phyloP scores from a whole-genome alignment of 202 grass and related monocot genomes.

The Brachypodium distachyon region DNA sequence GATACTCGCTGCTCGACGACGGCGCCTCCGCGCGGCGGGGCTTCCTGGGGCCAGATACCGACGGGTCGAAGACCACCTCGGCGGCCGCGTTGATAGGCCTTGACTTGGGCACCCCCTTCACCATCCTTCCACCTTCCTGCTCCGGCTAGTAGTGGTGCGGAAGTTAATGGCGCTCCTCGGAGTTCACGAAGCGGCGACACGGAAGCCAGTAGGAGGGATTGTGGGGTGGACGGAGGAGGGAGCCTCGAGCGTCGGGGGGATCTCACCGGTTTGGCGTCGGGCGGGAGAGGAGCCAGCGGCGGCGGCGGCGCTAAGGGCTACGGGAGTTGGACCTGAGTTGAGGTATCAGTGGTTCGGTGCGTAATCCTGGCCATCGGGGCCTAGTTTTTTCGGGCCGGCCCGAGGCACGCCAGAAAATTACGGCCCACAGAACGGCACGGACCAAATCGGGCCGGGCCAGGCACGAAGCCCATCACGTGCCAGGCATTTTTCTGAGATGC shows the following conservation, averaged over 20 bases:
- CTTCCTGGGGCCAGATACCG: constrained; percentile 1
- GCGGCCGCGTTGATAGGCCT: constrained; percentile 20
- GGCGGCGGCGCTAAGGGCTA: neutral
- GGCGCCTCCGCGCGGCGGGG: constrained; percentile 25
- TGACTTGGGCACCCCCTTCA: constrained; percentile 37
- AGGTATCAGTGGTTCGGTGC: neutral
- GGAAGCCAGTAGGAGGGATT: neutral
- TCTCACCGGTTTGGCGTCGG: neutral
- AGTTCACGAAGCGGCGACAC: neutral
- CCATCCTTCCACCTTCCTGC: constrained; percentile 5
- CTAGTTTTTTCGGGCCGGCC: too few species aligned
- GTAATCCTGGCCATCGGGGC: too few species aligned
- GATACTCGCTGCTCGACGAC: constrained; percentile 21
- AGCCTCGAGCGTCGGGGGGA: neutral
- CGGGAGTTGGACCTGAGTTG: neutral
- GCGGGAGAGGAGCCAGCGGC: neutral
- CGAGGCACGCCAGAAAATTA: too few species aligned
- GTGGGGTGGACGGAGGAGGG: neutral
- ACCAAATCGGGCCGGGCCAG: too few species aligned
- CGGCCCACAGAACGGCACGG: too few species aligned
- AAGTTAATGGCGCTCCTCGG: neutral
- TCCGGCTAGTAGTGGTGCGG: neutral
- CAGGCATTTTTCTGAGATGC: too few species aligned
- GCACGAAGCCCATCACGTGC: too few species aligned
- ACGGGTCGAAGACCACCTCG: constrained; percentile 43